Evolutionary conservation across 202 grass and related monocot genomes (phyloP).

Genomic region (Hordeum pubiflorum): DNA sequence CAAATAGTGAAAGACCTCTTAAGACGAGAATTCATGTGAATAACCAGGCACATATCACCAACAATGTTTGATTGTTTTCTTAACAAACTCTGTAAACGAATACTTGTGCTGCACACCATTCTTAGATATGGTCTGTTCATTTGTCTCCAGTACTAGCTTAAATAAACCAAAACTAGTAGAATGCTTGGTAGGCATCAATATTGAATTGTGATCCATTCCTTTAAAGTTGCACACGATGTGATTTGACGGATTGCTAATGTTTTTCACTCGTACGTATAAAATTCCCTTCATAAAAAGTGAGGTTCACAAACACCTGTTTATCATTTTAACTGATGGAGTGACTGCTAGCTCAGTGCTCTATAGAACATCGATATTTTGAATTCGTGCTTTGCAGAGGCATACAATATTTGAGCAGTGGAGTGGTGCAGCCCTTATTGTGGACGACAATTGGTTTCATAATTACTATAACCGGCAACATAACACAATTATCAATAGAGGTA

Average conservation of each 20-base stretch:
- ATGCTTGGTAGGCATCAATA: neutral
- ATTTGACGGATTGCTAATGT: neutral
- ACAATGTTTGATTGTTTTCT: neutral
- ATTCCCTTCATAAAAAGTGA: neutral
- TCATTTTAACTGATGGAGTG: neutral
- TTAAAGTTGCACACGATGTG: neutral
- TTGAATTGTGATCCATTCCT: neutral
- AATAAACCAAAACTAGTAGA: neutral
- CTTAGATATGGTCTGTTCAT: neutral
- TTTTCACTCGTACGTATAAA: neutral
- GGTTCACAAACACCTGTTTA: conserved; percentile 4
- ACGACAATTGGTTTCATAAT: neutral
- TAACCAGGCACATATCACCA: conserved; percentile 12
- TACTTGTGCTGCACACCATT: neutral
- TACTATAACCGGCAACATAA: conserved; percentile 18
- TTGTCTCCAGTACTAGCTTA: neutral
- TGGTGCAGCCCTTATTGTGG: neutral
- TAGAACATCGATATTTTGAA: neutral
- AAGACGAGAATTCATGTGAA: conserved; percentile 5
- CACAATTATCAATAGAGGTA: conserved; percentile 19
- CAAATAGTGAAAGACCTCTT: neutral
- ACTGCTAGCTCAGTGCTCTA: neutral
- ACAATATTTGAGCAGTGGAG: conserved; percentile 3
- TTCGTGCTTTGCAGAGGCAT: neutral
- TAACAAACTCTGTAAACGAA: conserved; percentile 20